Evolutionary conservation across 2,329 filamentous ascomycete species (phyloP).

Genomic region (Sporothrix euskadiensis): DNA sequence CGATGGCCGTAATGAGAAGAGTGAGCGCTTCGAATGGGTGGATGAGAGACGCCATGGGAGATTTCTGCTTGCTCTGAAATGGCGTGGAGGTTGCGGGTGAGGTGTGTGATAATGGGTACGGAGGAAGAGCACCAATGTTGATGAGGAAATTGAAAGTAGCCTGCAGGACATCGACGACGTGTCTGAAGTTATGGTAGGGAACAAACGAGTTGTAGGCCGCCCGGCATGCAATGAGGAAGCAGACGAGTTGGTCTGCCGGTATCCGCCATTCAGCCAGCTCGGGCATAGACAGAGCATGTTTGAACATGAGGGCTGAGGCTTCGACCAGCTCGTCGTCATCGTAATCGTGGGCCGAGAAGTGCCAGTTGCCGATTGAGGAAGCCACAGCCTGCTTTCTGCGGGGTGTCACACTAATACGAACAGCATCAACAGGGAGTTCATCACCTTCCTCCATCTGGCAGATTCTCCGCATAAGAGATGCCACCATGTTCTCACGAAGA

Average conservation of each 20-base stretch:
- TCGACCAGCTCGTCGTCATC: constrained; percentile 87
- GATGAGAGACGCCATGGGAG: constrained; percentile 72
- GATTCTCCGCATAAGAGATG: constrained; percentile 83
- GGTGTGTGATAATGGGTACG: constrained; percentile 52
- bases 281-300: constrained; percentile 80
- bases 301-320: constrained; percentile 82
- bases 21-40: constrained; percentile 85
- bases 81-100: constrained; percentile 57
- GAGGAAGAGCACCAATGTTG: constrained; percentile 71
- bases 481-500: constrained; percentile 90
- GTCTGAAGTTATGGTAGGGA: constrained; percentile 96
- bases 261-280: constrained; percentile 80
- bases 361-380: constrained; percentile 73
- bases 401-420: constrained; percentile 66
- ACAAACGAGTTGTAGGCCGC: constrained; percentile 96
- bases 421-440: constrained; percentile 62
- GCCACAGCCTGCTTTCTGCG: constrained; percentile 67
- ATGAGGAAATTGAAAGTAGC: constrained; percentile 89
- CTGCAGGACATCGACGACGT: constrained; percentile 94
- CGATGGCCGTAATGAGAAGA: constrained; percentile 90
- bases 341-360: constrained; percentile 87
- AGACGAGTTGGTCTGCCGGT: constrained; percentile 77
- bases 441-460: constrained; percentile 65
- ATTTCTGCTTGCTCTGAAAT: constrained; percentile 74
- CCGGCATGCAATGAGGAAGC: constrained; percentile 83